Evolutionary conservation across 2,329 filamentous ascomycete genomes (phyloP).

Genomic region (Fusarium xylarioides): DNA sequence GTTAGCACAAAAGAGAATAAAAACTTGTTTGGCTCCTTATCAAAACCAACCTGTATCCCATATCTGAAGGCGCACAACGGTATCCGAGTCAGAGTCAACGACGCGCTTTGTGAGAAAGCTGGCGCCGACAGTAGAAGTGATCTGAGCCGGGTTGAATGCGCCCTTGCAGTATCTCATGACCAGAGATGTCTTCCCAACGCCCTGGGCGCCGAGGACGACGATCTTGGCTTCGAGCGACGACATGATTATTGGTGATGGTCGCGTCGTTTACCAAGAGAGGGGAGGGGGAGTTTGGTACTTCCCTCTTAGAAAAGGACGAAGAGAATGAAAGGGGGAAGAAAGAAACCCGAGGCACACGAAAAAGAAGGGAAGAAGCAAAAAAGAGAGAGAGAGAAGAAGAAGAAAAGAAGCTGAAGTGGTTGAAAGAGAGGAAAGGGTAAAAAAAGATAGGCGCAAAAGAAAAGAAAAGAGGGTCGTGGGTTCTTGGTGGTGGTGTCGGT

Average conservation of each 20-base stretch:
- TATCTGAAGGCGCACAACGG: conserved; percentile 89
- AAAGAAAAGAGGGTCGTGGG: conserved; percentile 26
- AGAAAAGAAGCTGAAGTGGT: conserved; percentile 11
- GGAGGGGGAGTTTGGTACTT: neutral
- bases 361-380: conserved; percentile 19
- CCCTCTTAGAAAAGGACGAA: conserved; percentile 1
- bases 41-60: conserved; percentile 80
- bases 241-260: conserved; percentile 42
- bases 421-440: neutral
- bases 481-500: conserved; percentile 22
- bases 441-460: conserved; percentile 17
- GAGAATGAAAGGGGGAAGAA: conserved; percentile 12
- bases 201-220: conserved; percentile 81
- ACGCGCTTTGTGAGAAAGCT: conserved; percentile 84
- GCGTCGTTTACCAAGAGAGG: conserved; percentile 15
- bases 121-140: conserved; percentile 78
- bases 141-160: conserved; percentile 71
- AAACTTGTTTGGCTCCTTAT: neutral
- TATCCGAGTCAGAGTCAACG: conserved; percentile 84
- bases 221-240: conserved; percentile 82
- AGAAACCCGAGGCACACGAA: conserved; percentile 2
- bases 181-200: conserved; percentile 81
- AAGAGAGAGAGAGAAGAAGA: conserved; percentile 14
- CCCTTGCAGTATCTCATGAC: conserved; percentile 81
- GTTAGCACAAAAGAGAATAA: conserved; percentile 9